Percentiles rank a stretch among this genome's conserved stretches.
Conservation (phyloP, 2,329 filamentous ascomycete genomes). For the Beauveria varroae region DNA sequence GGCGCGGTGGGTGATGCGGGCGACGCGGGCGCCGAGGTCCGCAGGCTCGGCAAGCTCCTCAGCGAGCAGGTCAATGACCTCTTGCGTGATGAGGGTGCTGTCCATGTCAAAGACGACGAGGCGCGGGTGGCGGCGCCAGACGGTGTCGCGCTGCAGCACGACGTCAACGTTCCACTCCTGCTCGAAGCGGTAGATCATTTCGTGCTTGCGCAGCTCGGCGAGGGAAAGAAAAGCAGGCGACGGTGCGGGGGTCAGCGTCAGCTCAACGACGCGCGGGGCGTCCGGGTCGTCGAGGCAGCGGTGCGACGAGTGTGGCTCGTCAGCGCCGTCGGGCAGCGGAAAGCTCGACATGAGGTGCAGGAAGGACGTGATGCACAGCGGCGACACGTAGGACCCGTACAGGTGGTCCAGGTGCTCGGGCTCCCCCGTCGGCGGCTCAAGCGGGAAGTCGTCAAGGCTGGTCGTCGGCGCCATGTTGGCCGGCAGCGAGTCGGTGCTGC, state of each 20-base stretch:
- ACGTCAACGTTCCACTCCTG: slow-evolving; percentile 85
- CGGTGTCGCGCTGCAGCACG: slow-evolving; percentile 63
- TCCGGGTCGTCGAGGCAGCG: slow-evolving; percentile 55
- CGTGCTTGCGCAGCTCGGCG: slow-evolving; percentile 67
- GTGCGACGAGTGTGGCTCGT: slow-evolving; percentile 52
- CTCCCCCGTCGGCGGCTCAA: slow-evolving; percentile 50
- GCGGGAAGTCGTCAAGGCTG: slow-evolving; percentile 50
- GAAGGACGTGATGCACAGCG: slow-evolving; percentile 58
- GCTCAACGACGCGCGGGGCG: slow-evolving; percentile 57
- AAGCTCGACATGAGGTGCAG: slow-evolving; percentile 59
- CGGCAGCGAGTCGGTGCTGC: slow-evolving; percentile 31
- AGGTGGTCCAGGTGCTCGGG: slow-evolving; percentile 54
- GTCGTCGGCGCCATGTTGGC: slow-evolving; percentile 53
- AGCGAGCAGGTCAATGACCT: slow-evolving; percentile 94
- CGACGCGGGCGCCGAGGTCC: slow-evolving; percentile 73
- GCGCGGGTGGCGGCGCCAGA: slow-evolving; percentile 73
- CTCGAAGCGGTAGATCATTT: slow-evolving; percentile 77
- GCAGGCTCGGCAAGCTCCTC: slow-evolving; percentile 60
- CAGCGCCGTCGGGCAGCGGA: slow-evolving; percentile 44
- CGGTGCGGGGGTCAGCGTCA: slow-evolving; percentile 54
- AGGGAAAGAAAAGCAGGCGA: slow-evolving; percentile 57
- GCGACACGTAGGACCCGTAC: slow-evolving; percentile 58
- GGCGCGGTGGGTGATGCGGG: slow-evolving; percentile 81
- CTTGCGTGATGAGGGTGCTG: slow-evolving; percentile 91
- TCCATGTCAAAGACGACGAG: slow-evolving; percentile 98